These are phyloP conservation scores for Fusarium scirpi DNA, from an alignment of 2,329 filamentous ascomycete genomes.

Conservation along the genomic window DNA sequence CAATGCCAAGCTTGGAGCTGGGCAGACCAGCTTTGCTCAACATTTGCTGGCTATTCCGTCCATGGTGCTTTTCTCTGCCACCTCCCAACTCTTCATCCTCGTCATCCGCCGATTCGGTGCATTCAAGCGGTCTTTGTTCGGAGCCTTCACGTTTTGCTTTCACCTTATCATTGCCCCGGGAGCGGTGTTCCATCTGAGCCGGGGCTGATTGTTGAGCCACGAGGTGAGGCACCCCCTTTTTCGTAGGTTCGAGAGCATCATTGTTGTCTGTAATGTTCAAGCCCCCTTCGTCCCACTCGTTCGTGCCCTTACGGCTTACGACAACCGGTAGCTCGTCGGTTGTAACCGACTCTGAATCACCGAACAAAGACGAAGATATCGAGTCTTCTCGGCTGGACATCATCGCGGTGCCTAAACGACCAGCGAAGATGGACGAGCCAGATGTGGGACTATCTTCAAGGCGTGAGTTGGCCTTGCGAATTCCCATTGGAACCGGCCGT, in stretches of 20 bases:
- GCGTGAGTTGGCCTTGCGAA: conserved; percentile 72
- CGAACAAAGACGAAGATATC: conserved; percentile 87
- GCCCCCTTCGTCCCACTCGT: conserved; percentile 83
- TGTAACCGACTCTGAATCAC: conserved; percentile 82
- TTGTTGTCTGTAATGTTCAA: conserved; percentile 77
- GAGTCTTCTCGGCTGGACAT: conserved; percentile 89
- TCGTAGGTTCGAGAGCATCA: conserved; percentile 50
- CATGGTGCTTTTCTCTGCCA: conserved; percentile 59
- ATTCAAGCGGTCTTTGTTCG: conserved; percentile 78
- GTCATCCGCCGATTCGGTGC: conserved; percentile 89
- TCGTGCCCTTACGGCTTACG: conserved; percentile 77
- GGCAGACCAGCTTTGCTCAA: conserved; percentile 68
- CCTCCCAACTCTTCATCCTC: conserved; percentile 90
- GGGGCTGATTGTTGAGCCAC: conserved; percentile 74
- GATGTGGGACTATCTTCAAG: conserved; percentile 87
- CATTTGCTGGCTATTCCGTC: conserved; percentile 56
- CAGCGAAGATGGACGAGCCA: conserved; percentile 77
- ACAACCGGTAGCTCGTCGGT: conserved; percentile 83
- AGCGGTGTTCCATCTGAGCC: conserved; percentile 65
- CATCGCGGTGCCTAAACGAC: conserved; percentile 79
- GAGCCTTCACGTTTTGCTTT: conserved; percentile 79
- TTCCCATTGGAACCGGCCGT: conserved; percentile 71
- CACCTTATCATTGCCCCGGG: conserved; percentile 78
- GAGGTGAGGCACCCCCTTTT: conserved; percentile 64
- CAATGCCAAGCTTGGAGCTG: conserved; percentile 90